These are phyloP conservation scores for Paecilomyces sp. DNA, from an alignment of 2,329 filamentous ascomycete genomes.

Conservation along the genomic window DNA sequence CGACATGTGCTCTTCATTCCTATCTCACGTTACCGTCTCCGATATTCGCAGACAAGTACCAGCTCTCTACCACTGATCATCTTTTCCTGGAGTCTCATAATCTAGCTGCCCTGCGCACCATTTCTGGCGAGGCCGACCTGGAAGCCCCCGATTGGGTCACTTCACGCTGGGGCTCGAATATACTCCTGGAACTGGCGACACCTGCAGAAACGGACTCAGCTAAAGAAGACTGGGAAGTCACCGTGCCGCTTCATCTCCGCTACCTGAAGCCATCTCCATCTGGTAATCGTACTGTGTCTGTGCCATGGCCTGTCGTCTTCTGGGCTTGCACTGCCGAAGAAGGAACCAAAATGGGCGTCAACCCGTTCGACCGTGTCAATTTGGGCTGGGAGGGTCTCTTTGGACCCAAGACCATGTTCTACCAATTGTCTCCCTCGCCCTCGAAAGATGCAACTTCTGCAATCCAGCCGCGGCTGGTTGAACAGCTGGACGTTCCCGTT, in stretches of 20 bases:
- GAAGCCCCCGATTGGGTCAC: constrained; percentile 83
- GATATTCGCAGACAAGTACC: constrained; percentile 83
- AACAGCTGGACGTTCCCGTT: constrained; percentile 57
- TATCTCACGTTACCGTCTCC: constrained; percentile 75
- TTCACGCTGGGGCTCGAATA: constrained; percentile 67
- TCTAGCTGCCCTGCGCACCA: constrained; percentile 58
- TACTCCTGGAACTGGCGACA: constrained; percentile 65
- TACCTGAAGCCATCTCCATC: constrained; percentile 61
- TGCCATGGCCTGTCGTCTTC: constrained; percentile 79
- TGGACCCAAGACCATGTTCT: constrained; percentile 69
- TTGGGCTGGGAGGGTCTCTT: constrained; percentile 84
- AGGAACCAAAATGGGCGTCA: constrained; percentile 60
- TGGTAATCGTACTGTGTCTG: constrained; percentile 48
- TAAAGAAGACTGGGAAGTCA: constrained; percentile 26
- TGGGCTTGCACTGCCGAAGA: constrained; percentile 70
- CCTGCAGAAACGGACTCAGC: constrained; percentile 27
- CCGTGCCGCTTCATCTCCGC: constrained; percentile 75
- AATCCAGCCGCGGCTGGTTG: constrained; percentile 37
- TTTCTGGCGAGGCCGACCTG: constrained; percentile 73
- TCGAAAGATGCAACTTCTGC: constrained; percentile 2
- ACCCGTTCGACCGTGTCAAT: constrained; percentile 78
- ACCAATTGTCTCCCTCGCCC: constrained; percentile 60
- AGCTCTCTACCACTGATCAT: constrained; percentile 51
- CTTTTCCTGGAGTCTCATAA: constrained; percentile 79
- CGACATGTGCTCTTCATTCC: constrained; percentile 65